Base-by-base conservation (phyloP, 2,329 filamentous ascomycete species). In the Herpotrichia juniperi region DNA sequence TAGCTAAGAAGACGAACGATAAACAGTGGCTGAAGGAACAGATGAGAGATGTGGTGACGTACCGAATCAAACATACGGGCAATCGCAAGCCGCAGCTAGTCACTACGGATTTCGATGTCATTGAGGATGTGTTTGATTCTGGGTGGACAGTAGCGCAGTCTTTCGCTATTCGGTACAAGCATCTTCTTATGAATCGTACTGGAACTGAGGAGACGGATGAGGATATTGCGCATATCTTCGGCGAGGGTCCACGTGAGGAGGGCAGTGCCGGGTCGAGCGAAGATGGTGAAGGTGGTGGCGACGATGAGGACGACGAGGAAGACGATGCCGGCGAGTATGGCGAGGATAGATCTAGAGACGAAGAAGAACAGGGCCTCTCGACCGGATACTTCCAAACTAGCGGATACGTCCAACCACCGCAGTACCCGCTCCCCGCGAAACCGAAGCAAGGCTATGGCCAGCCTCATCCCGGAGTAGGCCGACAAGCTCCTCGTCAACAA, bases 21-120 rank as follows among this genome's bases (percentile, higher is more conserved):
- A 67, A 63, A 35, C 35, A 31, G 8, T 59, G 53, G 54, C 32
- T 72, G 14, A 60, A 58, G 42, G 62, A 65, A 10, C 57, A 61
- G 0, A 69, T 70, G 59, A 51, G 53, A 2, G 59, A 67, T 9
- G 59, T 70, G 0, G 67, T 72, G 9, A 55, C 58, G 4, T 66
- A 69, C 44, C 64, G 67, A 1, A 69, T 66, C 46, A 64, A 63
- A 50, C 48, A 68, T 39, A 72, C 67, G 0, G 64, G 66, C 1
- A 68, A 69, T 32, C 60, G 65, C 9, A 71, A 70, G 53, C 67
- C 65, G 4, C 66, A 72, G 52, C 53, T 72, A 0, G 66, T 66
- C 2, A 69, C 61, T 1, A 68, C 68, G 0, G 67, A 71, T 42
- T 69, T 71, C 11, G 67, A 70, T 50, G 58, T 71, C 21, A 65